These are phyloP conservation scores for Podila clonocystis DNA, from an alignment of 192 early-diverging fungal genomes.

Conservation along the genomic window DNA sequence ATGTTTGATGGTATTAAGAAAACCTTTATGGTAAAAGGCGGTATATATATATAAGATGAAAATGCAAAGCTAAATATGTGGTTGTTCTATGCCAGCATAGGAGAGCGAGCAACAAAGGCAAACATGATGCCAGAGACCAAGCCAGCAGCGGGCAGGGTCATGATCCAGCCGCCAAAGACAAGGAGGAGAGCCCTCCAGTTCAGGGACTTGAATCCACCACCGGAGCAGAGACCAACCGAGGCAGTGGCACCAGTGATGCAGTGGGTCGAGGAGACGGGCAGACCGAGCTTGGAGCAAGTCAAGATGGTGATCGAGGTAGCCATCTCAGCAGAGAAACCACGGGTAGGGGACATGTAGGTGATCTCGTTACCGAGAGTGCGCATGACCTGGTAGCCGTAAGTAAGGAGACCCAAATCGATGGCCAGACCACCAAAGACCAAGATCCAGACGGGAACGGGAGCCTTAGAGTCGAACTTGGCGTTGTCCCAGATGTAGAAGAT, in stretches of 20 bases:
- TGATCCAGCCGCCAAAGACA: constrained; percentile 75
- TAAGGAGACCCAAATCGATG: constrained; percentile 80
- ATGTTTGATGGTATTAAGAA: too few species aligned
- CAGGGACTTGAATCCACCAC: constrained; percentile 63
- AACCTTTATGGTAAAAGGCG: too few species aligned
- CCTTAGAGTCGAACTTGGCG: constrained; percentile 57
- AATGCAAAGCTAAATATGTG: not conserved
- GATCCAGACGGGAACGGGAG: constrained; percentile 76
- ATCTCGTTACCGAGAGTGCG: constrained; percentile 82
- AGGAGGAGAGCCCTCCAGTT: constrained; percentile 80
- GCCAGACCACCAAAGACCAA: constrained; percentile 77
- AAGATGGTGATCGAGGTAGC: constrained; percentile 83
- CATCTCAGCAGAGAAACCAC: constrained; percentile 86
- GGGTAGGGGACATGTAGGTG: constrained; percentile 83
- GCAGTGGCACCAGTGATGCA: constrained; percentile 87
- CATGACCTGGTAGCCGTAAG: constrained; percentile 83
- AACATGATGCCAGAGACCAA: constrained; percentile 71
- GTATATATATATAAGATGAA: not conserved
- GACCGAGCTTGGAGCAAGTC: constrained; percentile 79
- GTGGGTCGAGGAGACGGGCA: constrained; percentile 91
- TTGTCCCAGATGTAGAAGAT: constrained; percentile 76
- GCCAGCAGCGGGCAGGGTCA: constrained; percentile 81
- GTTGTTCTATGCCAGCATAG: constrained; percentile 11
- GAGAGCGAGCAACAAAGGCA: constrained; percentile 68
- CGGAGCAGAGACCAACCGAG: constrained; percentile 76